Conservation (phyloP, 768 basidiomycete species). For the Boletellus sp. region DNA sequence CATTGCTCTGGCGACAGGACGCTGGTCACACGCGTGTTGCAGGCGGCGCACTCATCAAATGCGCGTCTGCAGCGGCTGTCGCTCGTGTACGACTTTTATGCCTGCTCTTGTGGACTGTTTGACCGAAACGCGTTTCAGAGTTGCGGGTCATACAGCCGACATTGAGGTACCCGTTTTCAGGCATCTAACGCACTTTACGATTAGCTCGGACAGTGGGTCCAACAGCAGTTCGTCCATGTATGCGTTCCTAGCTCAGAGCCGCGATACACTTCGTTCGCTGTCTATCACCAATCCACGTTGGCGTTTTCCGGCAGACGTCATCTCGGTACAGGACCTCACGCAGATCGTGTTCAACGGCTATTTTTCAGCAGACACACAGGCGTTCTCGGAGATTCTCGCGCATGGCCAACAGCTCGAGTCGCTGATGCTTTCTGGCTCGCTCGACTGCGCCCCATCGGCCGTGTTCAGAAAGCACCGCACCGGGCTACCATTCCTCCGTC, state of each 20-base stretch:
- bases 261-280: constrained; percentile 49
- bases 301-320: constrained; percentile 50
- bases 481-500: constrained; percentile 58
- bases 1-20: constrained; percentile 57
- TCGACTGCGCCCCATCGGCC: constrained; percentile 50
- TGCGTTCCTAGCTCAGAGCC: constrained; percentile 51
- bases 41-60: constrained; percentile 47
- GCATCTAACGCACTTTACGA: constrained; percentile 57
- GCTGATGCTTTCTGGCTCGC: constrained; percentile 49
- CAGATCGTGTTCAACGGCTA: constrained; percentile 58
- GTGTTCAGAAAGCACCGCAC: constrained; percentile 44
- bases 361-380: constrained; percentile 46
- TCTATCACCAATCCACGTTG: constrained; percentile 53
- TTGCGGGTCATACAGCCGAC: constrained; percentile 41
- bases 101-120: background rate
- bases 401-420: constrained; percentile 64
- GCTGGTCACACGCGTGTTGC: constrained; percentile 49
- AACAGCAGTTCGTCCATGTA: constrained; percentile 34
- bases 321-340: constrained; percentile 62
- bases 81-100: constrained; percentile 41
- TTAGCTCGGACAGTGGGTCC: constrained; percentile 42
- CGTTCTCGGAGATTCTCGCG: constrained; percentile 55
- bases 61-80: constrained; percentile 56
- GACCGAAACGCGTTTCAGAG: constrained; percentile 11
- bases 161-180: constrained; percentile 48